Base-by-base conservation (phyloP, 2,329 filamentous ascomycete species). In the Amylocarpus encephaloides region DNA sequence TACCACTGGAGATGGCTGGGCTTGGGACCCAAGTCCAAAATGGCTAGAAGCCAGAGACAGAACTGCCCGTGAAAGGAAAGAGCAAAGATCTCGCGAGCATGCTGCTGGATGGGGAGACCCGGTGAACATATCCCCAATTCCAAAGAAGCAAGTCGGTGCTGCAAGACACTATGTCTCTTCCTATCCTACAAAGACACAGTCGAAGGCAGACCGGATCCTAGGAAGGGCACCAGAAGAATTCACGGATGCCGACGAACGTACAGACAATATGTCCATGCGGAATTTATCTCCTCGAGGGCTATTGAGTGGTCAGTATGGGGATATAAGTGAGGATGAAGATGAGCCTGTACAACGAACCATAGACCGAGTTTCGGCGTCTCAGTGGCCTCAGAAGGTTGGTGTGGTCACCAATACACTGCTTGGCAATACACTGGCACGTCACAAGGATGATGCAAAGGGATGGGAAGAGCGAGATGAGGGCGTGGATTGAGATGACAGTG, bases 1-100 rank as follows among this genome's bases (percentile, higher is more conserved):
- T 63, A 95, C 90, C 1, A 87, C 82, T 0, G 92, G 92, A 32
- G 88, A 98, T 66, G 93, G 93, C 18, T 98, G 92, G 92, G 77
- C 76, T 40, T 98, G 93, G 93, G 90, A 96, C 62, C 79, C 91
- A 1, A 94, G 83, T 63, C 76, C 80, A 1, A 81, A 80, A 58
- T 98, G 93, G 86, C 56, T 87, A 2, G 81, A 83, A 33, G 86
- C 84, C 3, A 75, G 83, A 39, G 83, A 89, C 5, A 72, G 72
- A 16, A 73, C 90, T n/a, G 70, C 72, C 4, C 59, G 63, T 9
- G 79, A 84, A 53, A 71, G 81, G 41, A 73, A 79, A 47, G 72
- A 77, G 44, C 84, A 88, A 64, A 74, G 77, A 43, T 72, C 75
- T 52, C 72, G 84, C 49, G 85, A 89, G 66, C 70, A 77, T 15